Percentiles rank a stretch among this genome's conserved stretches.
These are phyloP conservation scores for Leptographium procerum DNA, from an alignment of 2,329 filamentous ascomycete species.

Conservation along the genomic window DNA sequence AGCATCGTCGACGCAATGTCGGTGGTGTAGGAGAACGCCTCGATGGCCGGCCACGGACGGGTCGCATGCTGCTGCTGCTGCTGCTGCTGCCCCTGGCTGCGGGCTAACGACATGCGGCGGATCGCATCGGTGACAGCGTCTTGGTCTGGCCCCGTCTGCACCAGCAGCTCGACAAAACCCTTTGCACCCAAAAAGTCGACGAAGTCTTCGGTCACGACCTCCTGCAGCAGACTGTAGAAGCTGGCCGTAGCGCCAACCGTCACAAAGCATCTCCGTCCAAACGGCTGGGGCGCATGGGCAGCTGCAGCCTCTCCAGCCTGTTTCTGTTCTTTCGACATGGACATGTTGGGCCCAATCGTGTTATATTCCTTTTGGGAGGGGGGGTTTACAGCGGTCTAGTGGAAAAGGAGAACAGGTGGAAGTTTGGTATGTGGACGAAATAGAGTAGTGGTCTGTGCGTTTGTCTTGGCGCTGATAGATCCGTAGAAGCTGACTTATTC, in stretches of 20 bases:
- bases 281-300: background rate
- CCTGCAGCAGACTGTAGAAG: conserved; percentile 60
- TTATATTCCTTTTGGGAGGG: background rate
- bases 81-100: too few species aligned
- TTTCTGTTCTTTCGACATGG: background rate
- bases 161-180: conserved; percentile 58
- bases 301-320: background rate
- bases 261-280: conserved; percentile 54
- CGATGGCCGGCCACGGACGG: conserved; percentile 7
- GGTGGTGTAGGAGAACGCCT: conserved; percentile 53
- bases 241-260: conserved; percentile 87
- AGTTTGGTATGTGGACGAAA: too few species aligned
- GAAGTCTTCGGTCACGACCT: conserved; percentile 52
- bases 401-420: background rate
- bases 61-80: background rate
- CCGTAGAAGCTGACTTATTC: too few species aligned
- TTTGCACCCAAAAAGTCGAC: conserved; percentile 45
- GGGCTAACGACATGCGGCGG: too few species aligned
- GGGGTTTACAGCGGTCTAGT: background rate
- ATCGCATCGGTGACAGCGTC: too few species aligned
- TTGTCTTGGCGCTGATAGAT: too few species aligned
- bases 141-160: conserved; percentile 72
- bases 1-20: conserved; percentile 50
- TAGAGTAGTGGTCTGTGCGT: too few species aligned
- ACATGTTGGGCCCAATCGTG: background rate